A percentile compares a stretch with the other conserved stretches of the same genome.
phyloP scores from a whole-genome alignment of 169 alveolate genomes.

The Cryptosporidium baileyi region DNA sequence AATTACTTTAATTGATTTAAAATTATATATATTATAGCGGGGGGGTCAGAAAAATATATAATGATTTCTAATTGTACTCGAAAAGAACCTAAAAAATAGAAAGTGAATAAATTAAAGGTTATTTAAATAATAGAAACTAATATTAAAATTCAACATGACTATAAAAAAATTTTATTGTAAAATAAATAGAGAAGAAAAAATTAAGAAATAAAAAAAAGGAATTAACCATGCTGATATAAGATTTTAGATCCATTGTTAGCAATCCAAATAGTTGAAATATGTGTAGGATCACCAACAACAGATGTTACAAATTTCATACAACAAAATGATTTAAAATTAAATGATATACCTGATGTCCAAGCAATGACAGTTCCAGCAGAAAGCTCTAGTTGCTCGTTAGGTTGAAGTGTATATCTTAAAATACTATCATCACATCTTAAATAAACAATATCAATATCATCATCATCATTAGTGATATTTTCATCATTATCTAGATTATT shows the following conservation, averaged over 20 bases:
- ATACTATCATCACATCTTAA: conserved; percentile 65
- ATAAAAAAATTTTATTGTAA: background rate
- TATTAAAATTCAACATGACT: too few relatives aligned
- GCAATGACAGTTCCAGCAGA: conserved; percentile 64
- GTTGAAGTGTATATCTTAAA: conserved; percentile 44
- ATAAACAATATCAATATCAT: conserved; percentile 53
- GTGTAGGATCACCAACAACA: conserved; percentile 44
- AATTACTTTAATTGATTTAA: too few relatives aligned
- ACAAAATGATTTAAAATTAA: conserved; percentile 64
- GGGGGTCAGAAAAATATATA: too few relatives aligned
- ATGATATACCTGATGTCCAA: conserved; percentile 63
- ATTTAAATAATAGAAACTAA: too few relatives aligned
- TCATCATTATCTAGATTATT: background rate
- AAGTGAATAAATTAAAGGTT: too few relatives aligned
- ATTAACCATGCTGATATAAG: conserved; percentile 52
- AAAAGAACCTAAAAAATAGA: too few relatives aligned
- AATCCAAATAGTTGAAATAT: conserved; percentile 62
- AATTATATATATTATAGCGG: too few relatives aligned
- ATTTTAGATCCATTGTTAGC: conserved; percentile 55
- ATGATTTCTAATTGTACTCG: too few relatives aligned
- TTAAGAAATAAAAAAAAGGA: too few relatives aligned
- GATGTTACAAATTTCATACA: conserved; percentile 67
- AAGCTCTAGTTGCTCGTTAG: conserved; percentile 64
- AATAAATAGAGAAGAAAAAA: too few relatives aligned
- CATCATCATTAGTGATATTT: background rate